Conservation (phyloP, 768 basidiomycete species). For the Phanerochaete sordida region DNA sequence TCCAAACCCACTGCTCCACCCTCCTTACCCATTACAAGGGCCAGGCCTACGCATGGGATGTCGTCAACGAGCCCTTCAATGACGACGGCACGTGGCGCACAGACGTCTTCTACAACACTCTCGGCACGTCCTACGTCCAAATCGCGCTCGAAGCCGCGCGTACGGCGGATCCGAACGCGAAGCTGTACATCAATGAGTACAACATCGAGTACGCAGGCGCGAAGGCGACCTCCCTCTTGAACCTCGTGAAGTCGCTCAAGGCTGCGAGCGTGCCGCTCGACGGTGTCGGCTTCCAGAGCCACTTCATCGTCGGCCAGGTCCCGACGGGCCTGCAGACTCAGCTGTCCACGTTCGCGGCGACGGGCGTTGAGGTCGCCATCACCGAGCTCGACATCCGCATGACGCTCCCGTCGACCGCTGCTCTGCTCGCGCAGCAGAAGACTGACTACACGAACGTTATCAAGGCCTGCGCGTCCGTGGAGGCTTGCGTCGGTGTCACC, state of each 20-base stretch:
- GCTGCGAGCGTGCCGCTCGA: conserved; percentile 51
- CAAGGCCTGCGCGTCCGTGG: conserved; percentile 41
- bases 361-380: conserved; percentile 64
- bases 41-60: conserved; percentile 51
- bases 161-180: conserved; percentile 50
- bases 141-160: conserved; percentile 49
- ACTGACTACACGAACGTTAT: conserved; percentile 54
- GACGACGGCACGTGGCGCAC: conserved; percentile 55
- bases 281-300: conserved; percentile 58
- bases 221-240: conserved; percentile 54
- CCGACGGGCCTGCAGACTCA: conserved; percentile 42
- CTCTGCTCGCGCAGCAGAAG: conserved; percentile 51
- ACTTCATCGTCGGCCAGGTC: conserved; percentile 57
- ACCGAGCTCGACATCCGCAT: conserved; percentile 68
- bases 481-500: conserved; percentile 33
- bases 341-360: conserved; percentile 47
- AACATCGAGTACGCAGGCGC: conserved; percentile 38
- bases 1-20: conserved; percentile 46
- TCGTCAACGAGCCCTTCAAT: conserved; percentile 54
- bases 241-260: conserved; percentile 47
- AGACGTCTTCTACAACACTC: conserved; percentile 52
- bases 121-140: conserved; percentile 45
- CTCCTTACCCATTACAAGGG: conserved; percentile 53
- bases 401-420: conserved; percentile 50
- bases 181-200: conserved; percentile 49